Percentiles rank a stretch among this genome's conserved stretches.
phyloP scores from a whole-genome alignment of 768 basidiomycete genomes.

The Phylloporus arenicola region DNA sequence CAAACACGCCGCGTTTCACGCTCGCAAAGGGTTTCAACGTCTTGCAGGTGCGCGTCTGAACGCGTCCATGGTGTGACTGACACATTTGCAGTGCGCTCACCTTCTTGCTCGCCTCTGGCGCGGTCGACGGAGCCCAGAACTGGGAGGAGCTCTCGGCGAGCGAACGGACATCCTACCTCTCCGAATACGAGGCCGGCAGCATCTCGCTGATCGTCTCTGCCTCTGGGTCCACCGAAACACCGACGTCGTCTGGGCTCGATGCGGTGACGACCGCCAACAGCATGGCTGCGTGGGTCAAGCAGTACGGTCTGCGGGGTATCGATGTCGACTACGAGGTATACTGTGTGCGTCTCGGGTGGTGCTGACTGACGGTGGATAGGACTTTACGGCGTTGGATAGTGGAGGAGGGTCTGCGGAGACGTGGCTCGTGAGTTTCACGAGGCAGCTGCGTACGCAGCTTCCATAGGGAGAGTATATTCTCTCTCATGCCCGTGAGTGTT shows the following conservation, averaged over 20 bases:
- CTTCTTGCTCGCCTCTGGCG: slow-evolving; percentile 37
- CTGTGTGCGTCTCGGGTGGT: neutral
- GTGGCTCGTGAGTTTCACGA: slow-evolving; percentile 33
- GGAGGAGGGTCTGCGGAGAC: slow-evolving; percentile 36
- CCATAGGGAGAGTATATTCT: slow-evolving; percentile 31
- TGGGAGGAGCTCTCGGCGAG: slow-evolving; percentile 37
- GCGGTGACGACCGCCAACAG: slow-evolving; percentile 37
- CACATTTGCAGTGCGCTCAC: slow-evolving; percentile 30
- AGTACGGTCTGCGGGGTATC: slow-evolving; percentile 45
- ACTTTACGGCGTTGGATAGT: slow-evolving; percentile 30
- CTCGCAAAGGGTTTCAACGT: slow-evolving; percentile 28
- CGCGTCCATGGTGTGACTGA: neutral
- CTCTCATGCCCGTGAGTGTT: slow-evolving; percentile 32
- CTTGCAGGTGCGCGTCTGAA: slow-evolving; percentile 21
- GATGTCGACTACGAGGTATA: slow-evolving; percentile 50
- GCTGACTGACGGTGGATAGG: slow-evolving; percentile 14
- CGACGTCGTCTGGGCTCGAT: slow-evolving; percentile 39
- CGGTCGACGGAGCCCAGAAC: slow-evolving; percentile 41
- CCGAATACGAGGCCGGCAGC: slow-evolving; percentile 47
- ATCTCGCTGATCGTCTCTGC: slow-evolving; percentile 54
- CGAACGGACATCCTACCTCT: slow-evolving; percentile 37
- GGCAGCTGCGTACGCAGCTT: slow-evolving; percentile 29
- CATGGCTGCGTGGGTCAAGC: slow-evolving; percentile 42
- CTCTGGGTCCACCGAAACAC: slow-evolving; percentile 42
- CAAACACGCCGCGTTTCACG: neutral